Evolutionary conservation across 371 early-diverging fungal species (phyloP).

Genomic region (Rhizopus sp.): DNA sequence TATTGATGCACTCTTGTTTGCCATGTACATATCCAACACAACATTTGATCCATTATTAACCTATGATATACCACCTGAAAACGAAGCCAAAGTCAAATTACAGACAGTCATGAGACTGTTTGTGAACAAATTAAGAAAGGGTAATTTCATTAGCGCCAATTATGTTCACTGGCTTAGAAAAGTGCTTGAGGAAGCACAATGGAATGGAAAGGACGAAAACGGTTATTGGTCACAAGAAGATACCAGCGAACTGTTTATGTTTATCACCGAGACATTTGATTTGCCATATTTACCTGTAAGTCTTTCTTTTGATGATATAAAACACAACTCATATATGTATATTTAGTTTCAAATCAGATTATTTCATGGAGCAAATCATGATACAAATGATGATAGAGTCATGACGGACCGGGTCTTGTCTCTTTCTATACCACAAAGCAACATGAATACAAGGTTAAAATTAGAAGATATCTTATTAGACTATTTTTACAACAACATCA

Average conservation of each 20-base stretch:
- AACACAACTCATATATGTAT: neutral
- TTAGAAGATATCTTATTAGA: constrained; percentile 32
- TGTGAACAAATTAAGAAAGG: constrained; percentile 58
- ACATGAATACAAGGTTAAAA: neutral
- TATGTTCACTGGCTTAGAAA: constrained; percentile 51
- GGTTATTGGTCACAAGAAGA: constrained; percentile 56
- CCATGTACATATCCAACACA: constrained; percentile 57
- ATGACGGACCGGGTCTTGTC: constrained; percentile 57
- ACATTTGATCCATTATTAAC: constrained; percentile 48
- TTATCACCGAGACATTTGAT: constrained; percentile 55
- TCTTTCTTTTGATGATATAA: neutral
- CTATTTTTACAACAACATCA: constrained; percentile 34
- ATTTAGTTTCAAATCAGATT: constrained; percentile 49
- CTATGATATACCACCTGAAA: constrained; percentile 19
- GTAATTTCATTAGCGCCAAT: constrained; percentile 45
- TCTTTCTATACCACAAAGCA: constrained; percentile 42
- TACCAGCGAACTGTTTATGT: constrained; percentile 58
- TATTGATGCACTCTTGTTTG: constrained; percentile 57
- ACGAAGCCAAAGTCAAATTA: constrained; percentile 27
- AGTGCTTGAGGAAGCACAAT: constrained; percentile 45
- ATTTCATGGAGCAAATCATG: constrained; percentile 57
- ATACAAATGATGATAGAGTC: constrained; percentile 55
- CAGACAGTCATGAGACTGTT: constrained; percentile 55
- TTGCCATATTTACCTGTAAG: constrained; percentile 58
- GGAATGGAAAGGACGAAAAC: constrained; percentile 32